A percentile compares a stretch with the other conserved stretches of the same genome.
Evolutionary conservation across 2,329 filamentous ascomycete genomes (phyloP).

Genomic region (Thielaviopsis ethacetica): DNA sequence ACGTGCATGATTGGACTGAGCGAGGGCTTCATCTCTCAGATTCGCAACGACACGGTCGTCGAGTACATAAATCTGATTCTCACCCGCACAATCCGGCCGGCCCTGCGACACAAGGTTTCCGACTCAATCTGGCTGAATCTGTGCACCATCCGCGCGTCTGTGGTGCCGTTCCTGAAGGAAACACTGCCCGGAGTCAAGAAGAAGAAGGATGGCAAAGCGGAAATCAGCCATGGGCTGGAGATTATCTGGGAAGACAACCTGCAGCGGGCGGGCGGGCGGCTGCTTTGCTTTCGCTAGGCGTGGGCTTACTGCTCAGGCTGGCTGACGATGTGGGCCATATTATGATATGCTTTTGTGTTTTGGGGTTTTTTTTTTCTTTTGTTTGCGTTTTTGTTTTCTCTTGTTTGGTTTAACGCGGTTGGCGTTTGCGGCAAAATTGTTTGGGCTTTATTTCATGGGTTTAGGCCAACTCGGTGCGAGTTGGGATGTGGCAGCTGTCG

Average conservation of each 20-base stretch:
- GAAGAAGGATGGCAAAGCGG: background rate
- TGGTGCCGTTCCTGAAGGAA: background rate
- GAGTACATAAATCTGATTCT: background rate
- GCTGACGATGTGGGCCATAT: background rate
- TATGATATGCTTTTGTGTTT: background rate
- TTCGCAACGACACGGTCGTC: background rate
- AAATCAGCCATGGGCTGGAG: background rate
- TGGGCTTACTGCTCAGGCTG: background rate
- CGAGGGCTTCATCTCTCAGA: conserved; percentile 4
- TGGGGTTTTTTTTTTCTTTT: background rate
- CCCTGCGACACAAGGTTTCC: background rate
- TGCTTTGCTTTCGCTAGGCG: background rate
- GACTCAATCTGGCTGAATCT: background rate
- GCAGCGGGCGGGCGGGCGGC: background rate
- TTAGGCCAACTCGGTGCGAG: no score
- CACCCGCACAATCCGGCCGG: background rate
- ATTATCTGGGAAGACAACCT: conserved; percentile 3
- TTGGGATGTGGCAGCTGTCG: no score
- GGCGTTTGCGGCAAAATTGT: no score
- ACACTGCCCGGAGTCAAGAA: background rate
- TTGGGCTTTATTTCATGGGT: no score
- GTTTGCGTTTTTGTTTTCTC: background rate
- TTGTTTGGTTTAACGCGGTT: background rate
- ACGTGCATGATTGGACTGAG: background rate
- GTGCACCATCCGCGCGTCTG: background rate